Evolutionary conservation across 2,329 filamentous ascomycete genomes (phyloP).

Genomic region (Aspergillaceae sp.): DNA sequence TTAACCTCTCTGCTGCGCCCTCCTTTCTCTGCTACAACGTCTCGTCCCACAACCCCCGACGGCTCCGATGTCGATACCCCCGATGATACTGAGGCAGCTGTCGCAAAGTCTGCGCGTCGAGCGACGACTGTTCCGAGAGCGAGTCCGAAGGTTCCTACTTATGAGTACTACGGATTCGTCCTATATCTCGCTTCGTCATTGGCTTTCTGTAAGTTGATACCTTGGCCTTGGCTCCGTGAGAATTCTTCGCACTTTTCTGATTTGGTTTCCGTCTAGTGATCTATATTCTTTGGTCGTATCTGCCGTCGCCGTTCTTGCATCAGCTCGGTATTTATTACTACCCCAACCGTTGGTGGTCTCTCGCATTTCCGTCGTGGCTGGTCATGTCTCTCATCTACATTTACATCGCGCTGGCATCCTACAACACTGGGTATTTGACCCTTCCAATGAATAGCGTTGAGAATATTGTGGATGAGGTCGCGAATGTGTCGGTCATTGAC

Average conservation of each 20-base stretch:
- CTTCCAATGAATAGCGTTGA: slow-evolving; percentile 70
- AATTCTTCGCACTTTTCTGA: background rate
- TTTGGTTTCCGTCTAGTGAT: slow-evolving; percentile 34
- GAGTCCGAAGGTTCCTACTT: slow-evolving; percentile 90
- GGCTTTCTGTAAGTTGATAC: slow-evolving; percentile 56
- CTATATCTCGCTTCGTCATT: slow-evolving; percentile 83
- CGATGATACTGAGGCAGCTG: slow-evolving; percentile 51
- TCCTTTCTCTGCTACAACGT: slow-evolving; percentile 57
- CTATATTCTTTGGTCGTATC: slow-evolving; percentile 74
- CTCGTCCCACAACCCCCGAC: slow-evolving; percentile 87
- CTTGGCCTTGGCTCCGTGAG: background rate
- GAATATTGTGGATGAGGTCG: slow-evolving; percentile 85
- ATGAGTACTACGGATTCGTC: slow-evolving; percentile 98
- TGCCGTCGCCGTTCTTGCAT: slow-evolving; percentile 84
- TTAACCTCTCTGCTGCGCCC: slow-evolving; percentile 81
- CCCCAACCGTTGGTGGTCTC: slow-evolving; percentile 93
- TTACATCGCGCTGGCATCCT: slow-evolving; percentile 82
- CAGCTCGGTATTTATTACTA: slow-evolving; percentile 94
- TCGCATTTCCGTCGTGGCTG: slow-evolving; percentile 83
- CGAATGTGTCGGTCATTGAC: slow-evolving; percentile 76
- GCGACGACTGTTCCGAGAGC: slow-evolving; percentile 67
- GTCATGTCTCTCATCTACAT: slow-evolving; percentile 87
- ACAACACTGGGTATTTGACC: slow-evolving; percentile 85
- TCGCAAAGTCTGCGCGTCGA: slow-evolving; percentile 52
- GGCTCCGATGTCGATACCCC: slow-evolving; percentile 73